Evolutionary conservation across 345 rosid genomes (phyloP).

Genomic region (Durio zibethinus): DNA sequence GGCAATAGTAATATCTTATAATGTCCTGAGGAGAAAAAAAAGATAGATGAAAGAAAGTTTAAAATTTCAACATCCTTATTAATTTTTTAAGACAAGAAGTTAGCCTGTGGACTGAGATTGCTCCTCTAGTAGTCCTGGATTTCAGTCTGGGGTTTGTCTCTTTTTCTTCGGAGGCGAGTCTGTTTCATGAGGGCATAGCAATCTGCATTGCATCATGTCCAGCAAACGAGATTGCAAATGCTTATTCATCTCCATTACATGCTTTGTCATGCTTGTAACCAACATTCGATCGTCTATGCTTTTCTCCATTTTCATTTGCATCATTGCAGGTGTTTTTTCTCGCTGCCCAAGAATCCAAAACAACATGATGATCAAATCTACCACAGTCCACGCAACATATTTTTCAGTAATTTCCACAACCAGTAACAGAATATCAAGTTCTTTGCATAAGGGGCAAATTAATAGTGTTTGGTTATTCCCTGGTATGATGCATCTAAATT

Average conservation of each 20-base stretch:
- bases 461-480: neutral
- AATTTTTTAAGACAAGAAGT: neutral
- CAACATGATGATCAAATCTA: neutral
- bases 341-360: constrained; percentile 28
- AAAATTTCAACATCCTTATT: neutral
- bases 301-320: constrained; percentile 41
- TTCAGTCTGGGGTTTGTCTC: constrained; percentile 24
- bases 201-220: constrained; percentile 38
- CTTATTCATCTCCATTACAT: constrained; percentile 47
- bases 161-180: constrained; percentile 6
- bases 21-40: neutral
- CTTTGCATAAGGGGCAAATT: neutral
- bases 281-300: constrained; percentile 26
- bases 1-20: neutral
- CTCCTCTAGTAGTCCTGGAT: neutral
- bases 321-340: constrained; percentile 29
- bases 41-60: neutral
- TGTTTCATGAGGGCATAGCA: constrained; percentile 11
- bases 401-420: neutral
- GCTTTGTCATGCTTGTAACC: constrained; percentile 43
- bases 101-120: constrained; percentile 9
- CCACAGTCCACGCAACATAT: neutral
- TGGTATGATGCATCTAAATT: neutral
- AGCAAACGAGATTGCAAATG: constrained; percentile 42
- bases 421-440: neutral